Conservation (phyloP, 495 filamentous ascomycete genomes). For the Aspergillus haitiensis region DNA sequence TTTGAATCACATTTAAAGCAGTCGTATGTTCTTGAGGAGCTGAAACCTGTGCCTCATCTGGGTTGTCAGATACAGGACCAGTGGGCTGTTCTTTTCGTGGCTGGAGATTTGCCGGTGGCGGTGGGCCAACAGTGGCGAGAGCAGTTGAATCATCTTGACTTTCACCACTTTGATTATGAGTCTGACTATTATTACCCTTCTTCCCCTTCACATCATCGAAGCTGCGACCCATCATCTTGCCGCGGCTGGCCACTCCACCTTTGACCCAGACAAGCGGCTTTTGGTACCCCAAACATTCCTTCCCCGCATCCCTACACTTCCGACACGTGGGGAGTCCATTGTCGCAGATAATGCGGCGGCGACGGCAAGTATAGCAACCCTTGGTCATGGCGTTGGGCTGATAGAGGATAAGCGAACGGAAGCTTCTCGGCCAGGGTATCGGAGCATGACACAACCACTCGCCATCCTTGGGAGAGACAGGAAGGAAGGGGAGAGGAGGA, state of each 20-base stretch:
- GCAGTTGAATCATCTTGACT: neutral
- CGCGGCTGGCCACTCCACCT: constrained; percentile 50
- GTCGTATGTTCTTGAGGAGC: constrained; percentile 12
- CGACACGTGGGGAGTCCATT: constrained; percentile 63
- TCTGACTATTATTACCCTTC: neutral
- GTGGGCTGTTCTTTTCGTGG: neutral
- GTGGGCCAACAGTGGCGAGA: neutral
- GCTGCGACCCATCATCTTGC: constrained; percentile 54
- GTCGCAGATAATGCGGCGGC: constrained; percentile 56
- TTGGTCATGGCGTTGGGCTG: constrained; percentile 39
- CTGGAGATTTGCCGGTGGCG: neutral
- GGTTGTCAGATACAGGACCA: constrained; percentile 4
- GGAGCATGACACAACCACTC: constrained; percentile 23
- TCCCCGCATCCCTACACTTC: constrained; percentile 62
- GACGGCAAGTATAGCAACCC: constrained; percentile 53
- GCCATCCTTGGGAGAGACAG: constrained; percentile 22
- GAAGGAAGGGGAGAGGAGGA: neutral
- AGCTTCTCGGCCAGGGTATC: constrained; percentile 20
- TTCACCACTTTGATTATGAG: neutral
- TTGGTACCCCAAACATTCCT: constrained; percentile 64
- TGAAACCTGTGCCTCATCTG: constrained; percentile 19
- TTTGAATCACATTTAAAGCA: constrained; percentile 22
- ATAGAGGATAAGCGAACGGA: constrained; percentile 9
- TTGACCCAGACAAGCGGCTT: constrained; percentile 55
- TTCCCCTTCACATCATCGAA: constrained; percentile 39